Conservation (phyloP, 2,329 filamentous ascomycete species). For the Microcyclosporella mali region DNA sequence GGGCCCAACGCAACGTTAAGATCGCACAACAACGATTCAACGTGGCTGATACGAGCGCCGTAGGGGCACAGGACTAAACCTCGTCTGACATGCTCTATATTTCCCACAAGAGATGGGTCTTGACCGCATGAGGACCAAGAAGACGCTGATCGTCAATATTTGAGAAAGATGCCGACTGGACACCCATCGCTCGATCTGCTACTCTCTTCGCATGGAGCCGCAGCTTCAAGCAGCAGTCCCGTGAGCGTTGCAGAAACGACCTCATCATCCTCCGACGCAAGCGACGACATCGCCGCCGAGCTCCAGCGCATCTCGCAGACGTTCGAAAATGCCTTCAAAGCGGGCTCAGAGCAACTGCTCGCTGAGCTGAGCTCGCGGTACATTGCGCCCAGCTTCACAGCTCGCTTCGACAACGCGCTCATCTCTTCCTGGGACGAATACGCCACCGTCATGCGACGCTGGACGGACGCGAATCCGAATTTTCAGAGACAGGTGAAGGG, state of each 20-base stretch:
- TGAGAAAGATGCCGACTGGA: too few species aligned
- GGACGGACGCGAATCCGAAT: constrained; percentile 1
- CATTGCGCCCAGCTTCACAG: neutral
- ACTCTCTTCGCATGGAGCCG: too few species aligned
- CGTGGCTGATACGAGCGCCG: too few species aligned
- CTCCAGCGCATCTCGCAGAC: neutral
- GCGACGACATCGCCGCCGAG: neutral
- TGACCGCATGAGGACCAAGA: too few species aligned
- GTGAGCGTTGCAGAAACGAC: neutral
- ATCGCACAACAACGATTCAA: too few species aligned
- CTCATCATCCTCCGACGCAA: neutral
- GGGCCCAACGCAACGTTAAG: too few species aligned
- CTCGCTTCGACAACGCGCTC: neutral
- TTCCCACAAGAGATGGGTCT: too few species aligned
- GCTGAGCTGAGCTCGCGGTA: neutral
- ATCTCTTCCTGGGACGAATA: neutral
- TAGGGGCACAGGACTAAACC: too few species aligned
- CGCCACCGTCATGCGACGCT: neutral
- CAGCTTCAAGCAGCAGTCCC: neutral
- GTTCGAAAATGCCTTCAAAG: neutral
- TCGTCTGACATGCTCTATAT: too few species aligned
- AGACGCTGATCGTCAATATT: too few species aligned
- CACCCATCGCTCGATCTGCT: too few species aligned
- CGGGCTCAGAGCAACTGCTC: neutral
- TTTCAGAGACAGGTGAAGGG: neutral